Percentiles rank a stretch among this genome's conserved stretches.
phyloP scores from a whole-genome alignment of 768 basidiomycete species.

The Amanita inopinata region DNA sequence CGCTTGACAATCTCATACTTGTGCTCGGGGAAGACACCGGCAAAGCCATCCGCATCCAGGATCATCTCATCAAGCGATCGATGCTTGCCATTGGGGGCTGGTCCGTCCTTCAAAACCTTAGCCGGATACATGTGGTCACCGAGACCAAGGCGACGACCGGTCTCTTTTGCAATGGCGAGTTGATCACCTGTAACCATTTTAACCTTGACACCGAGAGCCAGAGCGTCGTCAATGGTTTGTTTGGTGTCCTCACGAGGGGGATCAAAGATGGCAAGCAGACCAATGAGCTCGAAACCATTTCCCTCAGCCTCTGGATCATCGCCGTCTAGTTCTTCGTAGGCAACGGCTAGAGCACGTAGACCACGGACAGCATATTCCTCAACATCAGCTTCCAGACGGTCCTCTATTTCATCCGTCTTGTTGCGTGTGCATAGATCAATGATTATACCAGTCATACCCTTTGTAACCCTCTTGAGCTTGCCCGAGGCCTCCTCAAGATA shows the following conservation, averaged over 20 bases:
- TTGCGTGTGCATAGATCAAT: slow-evolving; percentile 95
- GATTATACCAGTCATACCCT: slow-evolving; percentile 99
- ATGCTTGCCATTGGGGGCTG: slow-evolving; percentile 79
- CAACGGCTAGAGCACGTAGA: slow-evolving; percentile 95
- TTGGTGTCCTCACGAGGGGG: slow-evolving; percentile 98
- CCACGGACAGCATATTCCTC: slow-evolving; percentile 94
- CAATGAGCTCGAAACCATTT: slow-evolving; percentile 95
- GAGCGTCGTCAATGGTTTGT: slow-evolving; percentile 96
- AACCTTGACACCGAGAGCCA: slow-evolving; percentile 92
- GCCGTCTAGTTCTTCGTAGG: slow-evolving; percentile 86
- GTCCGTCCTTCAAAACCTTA: slow-evolving; percentile 98
- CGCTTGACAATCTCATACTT: slow-evolving; percentile 99
- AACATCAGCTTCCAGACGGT: slow-evolving; percentile 86
- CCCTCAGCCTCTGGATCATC: slow-evolving; percentile 80
- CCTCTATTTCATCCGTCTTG: slow-evolving; percentile 91
- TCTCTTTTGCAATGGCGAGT: slow-evolving; percentile 99
- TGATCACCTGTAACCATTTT: slow-evolving; percentile 99
- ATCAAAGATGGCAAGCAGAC: slow-evolving; percentile 95
- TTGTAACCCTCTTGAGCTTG: slow-evolving; percentile 96
- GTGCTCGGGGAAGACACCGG: slow-evolving; percentile 99
- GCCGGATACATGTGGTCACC: slow-evolving; percentile 99
- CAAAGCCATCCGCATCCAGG: slow-evolving; percentile 98
- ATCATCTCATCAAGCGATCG: slow-evolving; percentile 92
- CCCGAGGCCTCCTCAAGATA: slow-evolving; percentile 93
- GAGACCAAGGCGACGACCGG: slow-evolving; percentile 93